These are phyloP conservation scores for Tetrapisispora fleetii DNA, from an alignment of 805 yeast genomes.

Conservation along the genomic window DNA sequence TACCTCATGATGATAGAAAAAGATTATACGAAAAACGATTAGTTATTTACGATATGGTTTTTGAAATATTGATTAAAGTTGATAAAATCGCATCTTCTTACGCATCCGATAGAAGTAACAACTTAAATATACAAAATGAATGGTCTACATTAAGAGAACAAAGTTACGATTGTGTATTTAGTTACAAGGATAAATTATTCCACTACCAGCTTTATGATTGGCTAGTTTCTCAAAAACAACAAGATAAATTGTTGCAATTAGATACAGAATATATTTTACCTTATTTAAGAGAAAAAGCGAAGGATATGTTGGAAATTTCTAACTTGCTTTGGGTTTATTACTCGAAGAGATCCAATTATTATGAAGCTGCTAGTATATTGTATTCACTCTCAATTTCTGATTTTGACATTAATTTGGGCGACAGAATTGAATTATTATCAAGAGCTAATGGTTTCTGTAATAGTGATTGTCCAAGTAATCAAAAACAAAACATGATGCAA, in stretches of 20 bases:
- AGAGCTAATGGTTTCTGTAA: conserved; percentile 90
- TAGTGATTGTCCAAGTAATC: conserved; percentile 66
- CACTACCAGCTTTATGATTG: conserved; percentile 90
- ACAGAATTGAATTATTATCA: conserved; percentile 79
- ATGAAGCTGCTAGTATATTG: conserved; percentile 75
- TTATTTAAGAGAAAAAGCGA: conserved; percentile 60
- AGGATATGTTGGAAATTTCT: conserved; percentile 59
- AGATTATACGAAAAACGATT: conserved; percentile 42
- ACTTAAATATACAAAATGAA: conserved; percentile 24
- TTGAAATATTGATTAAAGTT: conserved; percentile 61
- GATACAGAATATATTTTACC: conserved; percentile 74
- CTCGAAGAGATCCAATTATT: conserved; percentile 69
- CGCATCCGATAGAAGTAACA: background rate
- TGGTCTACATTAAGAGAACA: conserved; percentile 51
- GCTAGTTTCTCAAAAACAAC: conserved; percentile 70
- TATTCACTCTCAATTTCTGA: conserved; percentile 66
- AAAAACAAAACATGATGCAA: conserved; percentile 67
- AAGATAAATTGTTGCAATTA: conserved; percentile 66
- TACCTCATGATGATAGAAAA: conserved; percentile 42
- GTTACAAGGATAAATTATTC: conserved; percentile 71
- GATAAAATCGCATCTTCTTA: conserved; percentile 47
- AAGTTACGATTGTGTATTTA: conserved; percentile 65
- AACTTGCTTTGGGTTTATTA: conserved; percentile 83
- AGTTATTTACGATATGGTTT: conserved; percentile 61
- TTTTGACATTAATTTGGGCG: conserved; percentile 54